Base-by-base conservation (phyloP, 73 alveolate species). In the Stentor roeselii region DNA sequence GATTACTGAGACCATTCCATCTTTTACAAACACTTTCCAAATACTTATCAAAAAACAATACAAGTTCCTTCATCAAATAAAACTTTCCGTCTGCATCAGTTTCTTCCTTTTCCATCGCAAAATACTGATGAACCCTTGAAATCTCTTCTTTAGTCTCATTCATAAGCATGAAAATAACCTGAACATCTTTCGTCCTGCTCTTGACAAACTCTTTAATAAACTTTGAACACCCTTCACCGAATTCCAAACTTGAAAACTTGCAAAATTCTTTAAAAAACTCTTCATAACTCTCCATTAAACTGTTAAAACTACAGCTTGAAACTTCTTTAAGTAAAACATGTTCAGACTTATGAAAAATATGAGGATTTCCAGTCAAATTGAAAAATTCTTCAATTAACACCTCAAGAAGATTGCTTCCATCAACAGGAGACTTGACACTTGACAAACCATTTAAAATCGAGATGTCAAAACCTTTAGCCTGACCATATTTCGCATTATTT, bases 81-180 rank as follows among this genome's bases (percentile, higher is more conserved):
- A 67, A 67, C 34, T 40, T 67, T 2, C 80, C 80, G 21, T 67
- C 80, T 30, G 21, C 80, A 32, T 67, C 80, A 14, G 11, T 67
- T 30, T 30, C 41, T 32, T 67, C 80, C 74, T 58, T 58, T 34
- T 67, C 80, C 34, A 67, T 11, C 6, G 67, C 67, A 67, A 67
- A 67, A 67, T 67, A 67, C 37, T 34, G 27, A 67, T 67, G 80
- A 2, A 21, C n/a, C 34, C 34, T 34, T 67, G 21, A 27, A 15
- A 67, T 40, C 21, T 34, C 14, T 30, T 67, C 41, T 32, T 21
- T 67, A n/a, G 27, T 21, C 21, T 67, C 37, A 21, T 67, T 40
- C 21, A 21, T 27, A 21, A 34, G 15, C 11, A 27, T 34, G 27
- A 67, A 11, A 27, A 27, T 40, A 2, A 27, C 34, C 34, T 67